Base-by-base conservation (phyloP, 306 rosid species). In the Inga laurina region DNA sequence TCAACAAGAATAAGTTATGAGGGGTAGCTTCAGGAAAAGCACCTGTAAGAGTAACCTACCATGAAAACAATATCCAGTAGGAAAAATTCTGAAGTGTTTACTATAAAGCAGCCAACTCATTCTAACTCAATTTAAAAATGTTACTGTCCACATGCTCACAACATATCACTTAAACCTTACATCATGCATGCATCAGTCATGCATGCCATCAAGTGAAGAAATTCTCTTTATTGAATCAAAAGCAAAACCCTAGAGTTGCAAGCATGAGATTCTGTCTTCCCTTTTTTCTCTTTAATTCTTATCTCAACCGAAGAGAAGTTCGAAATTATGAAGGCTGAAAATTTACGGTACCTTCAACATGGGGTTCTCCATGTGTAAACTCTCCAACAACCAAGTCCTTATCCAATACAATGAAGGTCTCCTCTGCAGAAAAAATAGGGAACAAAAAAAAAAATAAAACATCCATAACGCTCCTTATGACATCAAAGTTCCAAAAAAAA, bases 401-500 rank as follows among this genome's bases (percentile, higher is more conserved):
- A 52, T 93, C 98, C 88, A 96, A 78, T 27, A 93, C 82, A 80
- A 96, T 89, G 85, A 93, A 96, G 30, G 97, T 96, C 84, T 90
- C 89, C 86, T 93, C 97, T 90, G 94, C 87, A 22, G 8, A 57
- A 86, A 85, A 81, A 74, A 35, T 0, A 39, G 78, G 72, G 79
- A 46, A n/a, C n/a, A 27, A 27, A 27, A 27, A 3, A 49, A 4
- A 86, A 90, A 32, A 32, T 32, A 82, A 74, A 32, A 76, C 76
- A 81, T 44, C 39, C 44, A 61, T 65, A 83, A 85, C 30, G 65
- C 21, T 78, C 35, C 44, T 85, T 27, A 70, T 22, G 14, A 46
- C 44, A 62, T 65, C 19, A 69, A 2, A 48, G 51, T 39, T 8
- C 5, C n/a, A 18, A 34, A 14, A 15, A 66, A 3, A 0, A 66